Evolutionary conservation across 2,329 filamentous ascomycete species (phyloP), one percentile per base, ranked within the genome.

Genomic region (Stromatinia cepivora): DNA sequence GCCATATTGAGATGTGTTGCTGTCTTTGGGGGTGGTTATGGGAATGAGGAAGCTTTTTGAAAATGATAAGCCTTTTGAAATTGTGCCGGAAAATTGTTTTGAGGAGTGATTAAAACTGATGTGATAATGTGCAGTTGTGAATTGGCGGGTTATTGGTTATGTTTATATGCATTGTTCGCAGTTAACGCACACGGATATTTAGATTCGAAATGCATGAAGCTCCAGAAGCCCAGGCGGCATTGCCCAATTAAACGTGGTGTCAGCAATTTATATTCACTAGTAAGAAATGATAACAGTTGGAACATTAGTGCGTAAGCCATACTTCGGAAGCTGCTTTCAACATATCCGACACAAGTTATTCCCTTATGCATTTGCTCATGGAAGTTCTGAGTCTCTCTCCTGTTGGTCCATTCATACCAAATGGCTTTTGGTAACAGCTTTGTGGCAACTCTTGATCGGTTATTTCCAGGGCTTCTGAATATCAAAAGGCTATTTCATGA

Each of bases 1-100:
- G 72, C 50, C 72, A 74, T 74, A 53, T 68, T 71, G 71, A 73
- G 13, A 64, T 20, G 11, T 70, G 25, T 13, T 25, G 25, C 69
- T 22, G 31, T n/a, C 11, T 58, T 28, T 48, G 20, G 8, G 39
- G 25, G 1, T 31, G 25, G 34, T 45, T 46, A 34, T 17, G 10
- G 10, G 17, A 11, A 31, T 36, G 15, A 31, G 17, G 31, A 50
- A 59, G 34, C 22, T 28, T 59, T 36, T n/a, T 36, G 20, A n/a
- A 25, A 17, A 42, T n/a, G 34, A 17, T n/a, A 13, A 13, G 2
- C n/a, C 13, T 50, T 36, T 28, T 45, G 57, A 36, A 34, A 52
- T 59, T 59, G 54, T 50, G 36, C 31, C 22, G 22, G 45, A 52
- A n/a, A 39, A 31, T 53, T 39, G 15, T 31, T 42, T 28, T 15